Evolutionary conservation across 371 early-diverging fungal genomes (phyloP), one percentile per base, ranked within the genome.

Genomic region (Mucor mucedo): DNA sequence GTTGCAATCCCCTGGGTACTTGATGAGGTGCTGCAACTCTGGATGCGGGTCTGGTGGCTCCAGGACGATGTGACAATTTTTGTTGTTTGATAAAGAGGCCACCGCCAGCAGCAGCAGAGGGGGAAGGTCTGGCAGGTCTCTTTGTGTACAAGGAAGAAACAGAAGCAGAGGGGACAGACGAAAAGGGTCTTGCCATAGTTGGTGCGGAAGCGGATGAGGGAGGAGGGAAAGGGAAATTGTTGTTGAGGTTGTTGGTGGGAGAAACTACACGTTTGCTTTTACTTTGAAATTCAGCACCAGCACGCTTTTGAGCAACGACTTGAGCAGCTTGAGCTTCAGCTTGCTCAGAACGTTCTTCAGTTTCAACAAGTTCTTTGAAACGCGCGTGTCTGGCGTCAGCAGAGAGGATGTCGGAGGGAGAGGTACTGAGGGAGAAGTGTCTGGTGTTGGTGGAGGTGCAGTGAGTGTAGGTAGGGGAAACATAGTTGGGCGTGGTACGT

Each of bases 1-100:
- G 38, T 49, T 67, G 67, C 11, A 73, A 56, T 11, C 73, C 73
- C 50, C 58, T 60, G 32, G 73, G 73, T 8, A 70, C 9, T 48
- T 47, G 13, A 14, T 16, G 33, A 9, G 42, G 13, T 28, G 58
- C 55, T 2, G 47, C 10, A 14, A 63, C 6, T 42, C 53, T 53
- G 21, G 21, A 21, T 21, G 21, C 21, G 21, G 21, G 21, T 21
- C 21, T 21, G 21, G 21, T 21, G 21, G 21, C 21, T 21, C 21
- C 21, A 21, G 21, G 21, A 21, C 21, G 21, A 21, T 21, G 21
- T 21, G 21, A 21, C 35, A 64, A 56, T n/a, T 50, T 60, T 30
- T 35, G 38, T 32, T 52, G 44, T 30, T 52, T 64, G 14, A 69
- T 64, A 53, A 69, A 69, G 8, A 69, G 45, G 13, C 69, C 60